Conservation (phyloP, 176 grass and related monocot species). For the Cymbopogon citratus region DNA sequence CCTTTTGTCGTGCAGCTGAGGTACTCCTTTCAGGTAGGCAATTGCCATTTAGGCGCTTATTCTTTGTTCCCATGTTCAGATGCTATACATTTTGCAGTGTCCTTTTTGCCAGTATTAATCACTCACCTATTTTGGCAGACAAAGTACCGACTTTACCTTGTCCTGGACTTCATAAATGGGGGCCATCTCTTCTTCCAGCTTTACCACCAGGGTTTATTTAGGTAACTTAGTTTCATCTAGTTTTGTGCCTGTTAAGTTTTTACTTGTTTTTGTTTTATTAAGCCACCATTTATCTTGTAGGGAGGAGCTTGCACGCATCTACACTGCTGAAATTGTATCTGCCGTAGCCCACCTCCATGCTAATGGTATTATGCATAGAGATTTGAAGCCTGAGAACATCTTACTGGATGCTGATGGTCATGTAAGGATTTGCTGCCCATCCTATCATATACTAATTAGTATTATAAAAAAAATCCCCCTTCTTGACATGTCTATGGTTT, state of each 20-base stretch:
- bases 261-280: conserved; percentile 17
- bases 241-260: conserved; percentile 14
- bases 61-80: conserved; percentile 12
- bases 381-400: conserved; percentile 99
- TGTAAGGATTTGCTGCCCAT: conserved; percentile 41
- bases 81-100: neutral
- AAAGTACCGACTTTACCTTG: conserved; percentile 89
- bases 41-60: conserved; percentile 8
- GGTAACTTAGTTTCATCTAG: conserved; percentile 39
- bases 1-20: conserved; percentile 95
- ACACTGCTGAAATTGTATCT: conserved; percentile 91
- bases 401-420: conserved; percentile 87
- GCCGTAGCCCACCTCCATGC: conserved; percentile 86
- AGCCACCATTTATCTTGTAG: conserved; percentile 33
- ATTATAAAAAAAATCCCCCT: neutral
- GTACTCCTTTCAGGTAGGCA: conserved; percentile 91
- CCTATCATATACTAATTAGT: neutral
- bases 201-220: conserved; percentile 94
- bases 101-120: conserved; percentile 21
- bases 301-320: conserved; percentile 86
- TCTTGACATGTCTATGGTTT: neutral
- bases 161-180: conserved; percentile 94
- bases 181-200: conserved; percentile 99
- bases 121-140: conserved; percentile 51
- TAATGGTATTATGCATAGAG: conserved; percentile 97